These are phyloP conservation scores for Posidonia australis DNA, from an alignment of 106 monocot genomes.

Conservation along the genomic window DNA sequence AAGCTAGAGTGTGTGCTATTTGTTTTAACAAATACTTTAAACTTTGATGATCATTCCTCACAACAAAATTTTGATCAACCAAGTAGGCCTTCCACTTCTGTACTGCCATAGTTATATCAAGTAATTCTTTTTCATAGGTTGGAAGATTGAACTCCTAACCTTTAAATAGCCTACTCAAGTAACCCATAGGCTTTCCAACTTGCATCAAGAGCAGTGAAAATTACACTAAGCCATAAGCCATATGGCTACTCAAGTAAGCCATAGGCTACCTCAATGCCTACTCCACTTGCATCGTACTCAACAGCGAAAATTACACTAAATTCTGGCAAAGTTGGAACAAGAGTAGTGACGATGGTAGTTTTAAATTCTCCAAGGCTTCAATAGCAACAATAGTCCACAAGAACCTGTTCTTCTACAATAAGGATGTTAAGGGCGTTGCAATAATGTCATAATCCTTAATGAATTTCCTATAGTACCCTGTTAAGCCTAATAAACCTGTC, in stretches of 20 bases:
- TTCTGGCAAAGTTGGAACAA: neutral
- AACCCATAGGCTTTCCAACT: neutral
- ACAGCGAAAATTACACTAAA: neutral
- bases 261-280: neutral
- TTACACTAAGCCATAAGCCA: no score
- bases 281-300: constrained; percentile 3
- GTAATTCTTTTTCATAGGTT: neutral
- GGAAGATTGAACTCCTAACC: neutral
- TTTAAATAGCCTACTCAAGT: neutral
- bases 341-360: neutral
- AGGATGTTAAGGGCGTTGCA: neutral
- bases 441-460: neutral
- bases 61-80: neutral
- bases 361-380: constrained; percentile 2
- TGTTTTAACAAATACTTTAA: neutral
- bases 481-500: constrained; percentile 3
- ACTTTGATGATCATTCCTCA: neutral
- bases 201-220: constrained; percentile 6
- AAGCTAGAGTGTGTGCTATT: neutral
- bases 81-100: neutral
- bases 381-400: neutral
- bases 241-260: no score
- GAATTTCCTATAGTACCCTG: no score
- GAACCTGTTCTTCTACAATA: neutral
- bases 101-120: neutral